Conservation (phyloP, 2,329 filamentous ascomycete genomes). For the Clathrospora elynae region DNA sequence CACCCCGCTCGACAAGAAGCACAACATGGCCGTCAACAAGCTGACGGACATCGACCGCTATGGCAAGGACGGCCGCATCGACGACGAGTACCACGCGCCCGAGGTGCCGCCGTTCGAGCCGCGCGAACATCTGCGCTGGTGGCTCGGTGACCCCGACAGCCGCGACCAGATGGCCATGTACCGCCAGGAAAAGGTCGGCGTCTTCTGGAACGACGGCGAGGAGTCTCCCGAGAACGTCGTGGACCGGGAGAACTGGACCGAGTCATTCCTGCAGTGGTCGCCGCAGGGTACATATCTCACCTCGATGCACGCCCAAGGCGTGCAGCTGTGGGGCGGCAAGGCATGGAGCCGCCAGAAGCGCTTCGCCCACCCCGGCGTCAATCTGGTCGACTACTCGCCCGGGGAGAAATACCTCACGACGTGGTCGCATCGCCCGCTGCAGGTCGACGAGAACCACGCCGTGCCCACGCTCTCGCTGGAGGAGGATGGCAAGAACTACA, state of each 20-base stretch:
- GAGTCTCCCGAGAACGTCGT: conserved; percentile 86
- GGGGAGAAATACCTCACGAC: conserved; percentile 91
- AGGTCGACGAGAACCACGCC: conserved; percentile 86
- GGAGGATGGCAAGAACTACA: conserved; percentile 98
- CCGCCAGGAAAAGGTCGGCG: conserved; percentile 86
- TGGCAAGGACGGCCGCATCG: conserved; percentile 88
- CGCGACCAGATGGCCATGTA: conserved; percentile 97
- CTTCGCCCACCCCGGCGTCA: conserved; percentile 93
- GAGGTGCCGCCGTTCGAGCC: conserved; percentile 83
- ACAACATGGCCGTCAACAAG: conserved; percentile 96
- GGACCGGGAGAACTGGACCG: conserved; percentile 94
- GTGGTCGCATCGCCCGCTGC: conserved; percentile 93
- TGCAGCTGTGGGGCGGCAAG: conserved; percentile 93
- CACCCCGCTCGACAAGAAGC: conserved; percentile 91
- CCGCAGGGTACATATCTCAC: conserved; percentile 92
- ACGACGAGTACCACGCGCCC: conserved; percentile 86
- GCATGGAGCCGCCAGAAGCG: conserved; percentile 90
- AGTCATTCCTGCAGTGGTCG: conserved; percentile 98
- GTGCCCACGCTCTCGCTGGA: conserved; percentile 74
- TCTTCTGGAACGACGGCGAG: conserved; percentile 98
- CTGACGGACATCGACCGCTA: conserved; percentile 97
- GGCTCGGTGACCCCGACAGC: conserved; percentile 85
- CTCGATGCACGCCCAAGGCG: conserved; percentile 93
- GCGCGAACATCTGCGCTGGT: conserved; percentile 93
- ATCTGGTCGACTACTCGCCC: conserved; percentile 94